Evolutionary conservation across 179 eudicot species (phyloP).

Genomic region (Silene coronaria): DNA sequence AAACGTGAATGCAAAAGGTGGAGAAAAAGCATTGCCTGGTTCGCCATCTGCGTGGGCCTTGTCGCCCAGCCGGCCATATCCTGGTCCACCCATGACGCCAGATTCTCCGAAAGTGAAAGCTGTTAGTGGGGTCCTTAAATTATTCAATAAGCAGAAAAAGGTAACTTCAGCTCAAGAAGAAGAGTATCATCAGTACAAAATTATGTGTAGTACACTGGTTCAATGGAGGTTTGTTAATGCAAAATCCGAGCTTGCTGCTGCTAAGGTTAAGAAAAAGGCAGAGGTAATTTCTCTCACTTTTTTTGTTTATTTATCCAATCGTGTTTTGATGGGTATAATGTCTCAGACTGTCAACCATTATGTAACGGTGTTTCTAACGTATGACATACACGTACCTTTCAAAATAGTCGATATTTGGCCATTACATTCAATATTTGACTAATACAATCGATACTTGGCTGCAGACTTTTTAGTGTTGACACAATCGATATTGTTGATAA

Average conservation of each 20-base stretch:
- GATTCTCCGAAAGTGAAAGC: conserved; percentile 34
- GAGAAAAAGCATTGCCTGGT: conserved; percentile 18
- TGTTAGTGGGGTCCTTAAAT: conserved; percentile 52
- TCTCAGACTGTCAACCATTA: too few relatives aligned
- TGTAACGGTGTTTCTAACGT: too few relatives aligned
- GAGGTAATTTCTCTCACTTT: conserved; percentile 36
- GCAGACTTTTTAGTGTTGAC: background rate
- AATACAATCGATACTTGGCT: background rate
- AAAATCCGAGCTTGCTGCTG: conserved; percentile 41
- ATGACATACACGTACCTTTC: background rate
- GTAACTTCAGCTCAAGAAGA: conserved; percentile 41
- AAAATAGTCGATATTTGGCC: background rate
- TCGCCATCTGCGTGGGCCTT: conserved; percentile 83
- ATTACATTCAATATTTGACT: too few relatives aligned
- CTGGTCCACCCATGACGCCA: conserved; percentile 28
- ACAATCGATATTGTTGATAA: background rate
- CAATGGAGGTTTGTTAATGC: conserved; percentile 86
- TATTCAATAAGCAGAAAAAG: conserved; percentile 52
- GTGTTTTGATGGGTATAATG: too few relatives aligned
- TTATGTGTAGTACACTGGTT: conserved; percentile 46
- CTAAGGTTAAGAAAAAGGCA: conserved; percentile 35
- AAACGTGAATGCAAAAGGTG: conserved; percentile 18
- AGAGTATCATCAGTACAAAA: conserved; percentile 48
- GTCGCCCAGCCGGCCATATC: conserved; percentile 45
- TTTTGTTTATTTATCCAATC: background rate